These are phyloP conservation scores for Lepidopterella palustris DNA, from an alignment of 495 filamentous ascomycete genomes.

Conservation along the genomic window DNA sequence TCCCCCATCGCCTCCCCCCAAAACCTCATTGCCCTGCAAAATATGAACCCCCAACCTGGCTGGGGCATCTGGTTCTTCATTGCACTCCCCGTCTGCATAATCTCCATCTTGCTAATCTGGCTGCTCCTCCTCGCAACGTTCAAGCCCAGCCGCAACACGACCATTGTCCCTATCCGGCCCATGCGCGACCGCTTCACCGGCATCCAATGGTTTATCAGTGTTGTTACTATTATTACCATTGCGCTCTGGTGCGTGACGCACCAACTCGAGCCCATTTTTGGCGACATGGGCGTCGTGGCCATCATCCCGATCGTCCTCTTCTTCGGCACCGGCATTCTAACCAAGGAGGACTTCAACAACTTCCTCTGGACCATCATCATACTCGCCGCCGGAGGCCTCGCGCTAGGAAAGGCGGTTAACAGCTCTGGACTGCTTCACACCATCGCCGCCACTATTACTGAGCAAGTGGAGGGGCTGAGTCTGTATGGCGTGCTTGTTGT, in stretches of 20 bases:
- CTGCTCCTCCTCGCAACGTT: constrained; percentile 76
- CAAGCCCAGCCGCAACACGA: constrained; percentile 72
- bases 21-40: constrained; percentile 91
- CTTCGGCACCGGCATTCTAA: constrained; percentile 94
- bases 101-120: constrained; percentile 89
- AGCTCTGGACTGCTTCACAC: constrained; percentile 89
- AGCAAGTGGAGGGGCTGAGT: constrained; percentile 65
- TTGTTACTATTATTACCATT: constrained; percentile 82
- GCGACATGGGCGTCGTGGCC: constrained; percentile 97
- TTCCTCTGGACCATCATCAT: constrained; percentile 99
- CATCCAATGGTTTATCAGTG: constrained; percentile 84
- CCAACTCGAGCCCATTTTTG: constrained; percentile 78
- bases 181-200: constrained; percentile 84
- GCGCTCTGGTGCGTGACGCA: constrained; percentile 87
- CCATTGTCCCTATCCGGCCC: constrained; percentile 84
- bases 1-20: constrained; percentile 95
- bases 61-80: constrained; percentile 98
- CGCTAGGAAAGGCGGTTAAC: constrained; percentile 90
- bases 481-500: constrained; percentile 84
- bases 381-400: constrained; percentile 86
- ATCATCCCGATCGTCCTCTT: constrained; percentile 94
- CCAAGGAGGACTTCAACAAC: constrained; percentile 99
- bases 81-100: constrained; percentile 82
- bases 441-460: constrained; percentile 69
- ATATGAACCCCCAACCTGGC: constrained; percentile 82